These are phyloP conservation scores for Persicaria tinctoria DNA, from an alignment of 148 eudicot genomes.

Conservation along the genomic window DNA sequence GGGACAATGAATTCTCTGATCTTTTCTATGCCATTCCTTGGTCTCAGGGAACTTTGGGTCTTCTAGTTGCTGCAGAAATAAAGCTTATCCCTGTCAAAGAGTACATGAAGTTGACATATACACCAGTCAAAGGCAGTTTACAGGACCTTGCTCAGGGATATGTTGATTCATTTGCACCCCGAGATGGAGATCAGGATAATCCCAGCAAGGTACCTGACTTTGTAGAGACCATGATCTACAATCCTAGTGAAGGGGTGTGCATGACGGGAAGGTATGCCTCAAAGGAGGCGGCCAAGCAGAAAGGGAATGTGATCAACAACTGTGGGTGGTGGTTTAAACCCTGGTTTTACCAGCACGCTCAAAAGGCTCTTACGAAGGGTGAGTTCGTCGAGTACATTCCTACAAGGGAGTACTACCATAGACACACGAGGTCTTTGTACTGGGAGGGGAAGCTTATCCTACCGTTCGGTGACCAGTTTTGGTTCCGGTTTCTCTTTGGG, in stretches of 20 bases:
- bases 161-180: slow-evolving; percentile 11
- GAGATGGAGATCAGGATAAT: slow-evolving; percentile 14
- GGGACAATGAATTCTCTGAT: slow-evolving; percentile 13
- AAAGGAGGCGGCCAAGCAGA: slow-evolving; percentile 12
- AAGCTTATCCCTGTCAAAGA: slow-evolving; percentile 15
- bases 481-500: slow-evolving; percentile 13
- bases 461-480: slow-evolving; percentile 13
- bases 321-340: slow-evolving; percentile 14
- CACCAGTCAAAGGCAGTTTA: slow-evolving; percentile 9
- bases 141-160: slow-evolving; percentile 11
- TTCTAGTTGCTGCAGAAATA: slow-evolving; percentile 14
- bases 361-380: slow-evolving; percentile 11
- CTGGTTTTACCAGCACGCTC: slow-evolving; percentile 11
- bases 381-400: slow-evolving; percentile 15
- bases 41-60: slow-evolving; percentile 17
- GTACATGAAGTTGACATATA: slow-evolving; percentile 14
- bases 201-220: slow-evolving; percentile 13
- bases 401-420: slow-evolving; percentile 15
- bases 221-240: slow-evolving; percentile 14
- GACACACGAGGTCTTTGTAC: slow-evolving; percentile 14
- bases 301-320: slow-evolving; percentile 12
- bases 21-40: slow-evolving; percentile 15
- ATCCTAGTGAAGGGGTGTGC: slow-evolving; percentile 10
- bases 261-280: slow-evolving; percentile 13
- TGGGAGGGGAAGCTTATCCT: slow-evolving; percentile 16